Percentiles rank a stretch among this genome's conserved stretches.
phyloP scores from a whole-genome alignment of 2,329 filamentous ascomycete genomes.

The Colletotrichum sp. region DNA sequence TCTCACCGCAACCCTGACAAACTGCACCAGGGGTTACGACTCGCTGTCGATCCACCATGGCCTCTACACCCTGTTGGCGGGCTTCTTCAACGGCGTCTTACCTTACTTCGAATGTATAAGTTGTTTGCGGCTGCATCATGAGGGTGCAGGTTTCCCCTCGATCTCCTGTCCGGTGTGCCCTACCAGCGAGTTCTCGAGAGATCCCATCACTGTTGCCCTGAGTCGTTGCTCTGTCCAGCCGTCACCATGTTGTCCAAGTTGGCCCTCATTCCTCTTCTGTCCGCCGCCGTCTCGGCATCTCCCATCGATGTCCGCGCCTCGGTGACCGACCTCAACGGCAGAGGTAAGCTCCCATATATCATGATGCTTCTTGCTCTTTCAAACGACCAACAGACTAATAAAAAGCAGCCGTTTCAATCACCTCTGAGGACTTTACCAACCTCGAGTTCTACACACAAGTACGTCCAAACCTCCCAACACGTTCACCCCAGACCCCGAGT shows the following conservation, averaged over 20 bases:
- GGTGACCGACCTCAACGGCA: slow-evolving; percentile 28
- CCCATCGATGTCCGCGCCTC: slow-evolving; percentile 4
- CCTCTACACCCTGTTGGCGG: neutral
- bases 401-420: slow-evolving; percentile 25
- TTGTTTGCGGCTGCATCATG: neutral
- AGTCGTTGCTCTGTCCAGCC: neutral
- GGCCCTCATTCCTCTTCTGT: slow-evolving; percentile 19
- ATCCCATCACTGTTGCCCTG: neutral
- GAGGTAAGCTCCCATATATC: slow-evolving; percentile 33
- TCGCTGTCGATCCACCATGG: slow-evolving; percentile 1
- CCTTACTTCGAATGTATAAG: slow-evolving; percentile 8
- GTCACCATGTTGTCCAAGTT: slow-evolving; percentile 23
- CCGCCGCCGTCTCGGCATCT: slow-evolving; percentile 16
- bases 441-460: slow-evolving; percentile 54
- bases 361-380: neutral
- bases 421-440: slow-evolving; percentile 36
- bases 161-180: neutral
- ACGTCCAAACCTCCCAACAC: neutral
- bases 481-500: neutral
- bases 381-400: neutral
- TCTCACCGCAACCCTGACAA: neutral
- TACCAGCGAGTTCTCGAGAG: slow-evolving; percentile 9
- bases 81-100: neutral
- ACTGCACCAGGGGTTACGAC: neutral
- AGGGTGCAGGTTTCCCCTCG: neutral